Evolutionary conservation across 164 flowering plant genomes (phyloP).

Genomic region (Paratinospora sagittata): DNA sequence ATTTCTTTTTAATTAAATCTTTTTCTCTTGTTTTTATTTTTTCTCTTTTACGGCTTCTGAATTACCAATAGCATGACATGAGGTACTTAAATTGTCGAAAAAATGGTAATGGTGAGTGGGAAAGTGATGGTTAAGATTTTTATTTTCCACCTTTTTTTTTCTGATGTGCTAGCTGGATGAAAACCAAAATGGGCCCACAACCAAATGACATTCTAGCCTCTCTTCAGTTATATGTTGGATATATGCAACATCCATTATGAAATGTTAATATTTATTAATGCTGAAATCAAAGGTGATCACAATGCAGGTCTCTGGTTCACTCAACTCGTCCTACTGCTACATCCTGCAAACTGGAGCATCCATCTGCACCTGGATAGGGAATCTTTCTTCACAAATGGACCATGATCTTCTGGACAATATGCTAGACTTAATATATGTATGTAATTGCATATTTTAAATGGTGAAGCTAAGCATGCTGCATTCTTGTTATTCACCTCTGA

Average conservation of each 20-base stretch:
- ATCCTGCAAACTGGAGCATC: conserved; percentile 50
- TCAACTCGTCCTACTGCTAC: conserved; percentile 76
- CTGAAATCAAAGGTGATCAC: conserved; percentile 5
- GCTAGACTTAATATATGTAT: conserved; percentile 48
- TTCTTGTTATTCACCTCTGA: not conserved
- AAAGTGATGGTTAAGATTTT: not conserved
- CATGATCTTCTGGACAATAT: conserved; percentile 57
- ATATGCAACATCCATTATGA: not conserved
- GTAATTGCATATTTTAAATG: conserved; percentile 13
- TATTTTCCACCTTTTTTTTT: not conserved
- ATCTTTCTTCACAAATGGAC: conserved; percentile 44
- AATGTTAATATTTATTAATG: conserved; percentile 7
- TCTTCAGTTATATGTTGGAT: no score
- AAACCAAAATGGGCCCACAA: not conserved
- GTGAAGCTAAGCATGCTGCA: conserved; percentile 1
- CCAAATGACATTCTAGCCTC: not conserved
- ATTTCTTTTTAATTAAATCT: no score
- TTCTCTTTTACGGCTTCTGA: no score
- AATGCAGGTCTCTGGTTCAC: conserved; percentile 54
- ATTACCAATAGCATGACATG: not conserved
- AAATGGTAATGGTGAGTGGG: no score
- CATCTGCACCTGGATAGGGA: conserved; percentile 63
- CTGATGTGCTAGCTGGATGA: not conserved
- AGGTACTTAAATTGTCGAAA: not conserved
- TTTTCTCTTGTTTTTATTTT: no score